Percentiles rank a stretch among this genome's conserved stretches.
Evolutionary conservation across 768 basidiomycete species (phyloP).

Genomic region (Neoboletus brunneissimus): DNA sequence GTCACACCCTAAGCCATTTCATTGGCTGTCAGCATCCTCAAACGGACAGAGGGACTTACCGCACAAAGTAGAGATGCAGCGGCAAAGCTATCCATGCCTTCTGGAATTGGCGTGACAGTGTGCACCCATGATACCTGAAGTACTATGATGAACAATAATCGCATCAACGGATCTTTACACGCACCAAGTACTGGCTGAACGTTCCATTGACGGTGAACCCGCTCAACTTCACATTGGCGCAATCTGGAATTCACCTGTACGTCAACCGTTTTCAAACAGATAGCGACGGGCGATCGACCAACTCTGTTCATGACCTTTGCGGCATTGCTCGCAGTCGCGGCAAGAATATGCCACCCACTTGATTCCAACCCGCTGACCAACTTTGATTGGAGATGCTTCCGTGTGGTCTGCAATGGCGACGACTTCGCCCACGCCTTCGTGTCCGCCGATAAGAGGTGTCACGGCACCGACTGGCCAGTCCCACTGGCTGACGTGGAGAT

Average conservation of each 20-base stretch:
- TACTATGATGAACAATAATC: neutral
- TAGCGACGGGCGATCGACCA: conserved; percentile 12
- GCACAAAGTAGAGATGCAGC: conserved; percentile 80
- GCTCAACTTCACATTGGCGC: conserved; percentile 53
- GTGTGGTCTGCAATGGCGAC: conserved; percentile 78
- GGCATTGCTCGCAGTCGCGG: conserved; percentile 72
- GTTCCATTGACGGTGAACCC: conserved; percentile 80
- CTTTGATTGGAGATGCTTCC: conserved; percentile 53
- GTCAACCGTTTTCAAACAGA: neutral
- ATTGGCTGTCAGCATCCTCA: too few relatives aligned
- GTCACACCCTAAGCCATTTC: conserved; percentile 59
- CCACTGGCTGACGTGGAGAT: conserved; percentile 68
- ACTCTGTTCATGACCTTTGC: conserved; percentile 76
- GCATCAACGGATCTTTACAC: conserved; percentile 14
- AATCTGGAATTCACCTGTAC: conserved; percentile 40
- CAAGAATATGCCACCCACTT: conserved; percentile 80
- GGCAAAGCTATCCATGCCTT: conserved; percentile 56
- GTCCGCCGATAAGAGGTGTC: conserved; percentile 73
- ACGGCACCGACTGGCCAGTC: conserved; percentile 80
- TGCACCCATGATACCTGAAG: conserved; percentile 62
- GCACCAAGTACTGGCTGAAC: conserved; percentile 64
- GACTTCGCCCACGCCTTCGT: conserved; percentile 80
- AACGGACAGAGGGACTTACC: conserved; percentile 29
- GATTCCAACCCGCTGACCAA: conserved; percentile 81
- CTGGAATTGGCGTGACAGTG: conserved; percentile 79